These are phyloP conservation scores for Thamnidium elegans DNA, from an alignment of 192 early-diverging fungal genomes.

Conservation along the genomic window DNA sequence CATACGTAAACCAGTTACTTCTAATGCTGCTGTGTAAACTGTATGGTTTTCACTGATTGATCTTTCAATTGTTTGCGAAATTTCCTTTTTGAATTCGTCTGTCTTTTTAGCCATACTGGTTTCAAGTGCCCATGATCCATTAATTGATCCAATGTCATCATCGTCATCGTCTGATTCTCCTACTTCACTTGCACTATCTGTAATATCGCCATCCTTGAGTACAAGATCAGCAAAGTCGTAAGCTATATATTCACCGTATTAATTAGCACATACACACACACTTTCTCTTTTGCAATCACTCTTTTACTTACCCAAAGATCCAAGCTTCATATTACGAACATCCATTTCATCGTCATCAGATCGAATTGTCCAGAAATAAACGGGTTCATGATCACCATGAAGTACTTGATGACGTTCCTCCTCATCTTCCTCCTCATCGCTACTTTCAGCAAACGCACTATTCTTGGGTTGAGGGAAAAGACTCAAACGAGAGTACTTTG, in stretches of 20 bases:
- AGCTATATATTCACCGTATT: constrained; percentile 27
- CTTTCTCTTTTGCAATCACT: not conserved
- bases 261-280: no score
- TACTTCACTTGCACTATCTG: constrained; percentile 37
- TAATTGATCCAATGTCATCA: constrained; percentile 41
- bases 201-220: constrained; percentile 34
- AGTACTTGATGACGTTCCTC: constrained; percentile 9
- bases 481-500: constrained; percentile 64
- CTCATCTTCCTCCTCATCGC: constrained; percentile 39
- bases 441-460: constrained; percentile 42
- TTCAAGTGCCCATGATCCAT: constrained; percentile 49
- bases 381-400: constrained; percentile 47
- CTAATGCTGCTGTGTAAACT: constrained; percentile 72
- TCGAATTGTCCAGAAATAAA: constrained; percentile 54
- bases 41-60: constrained; percentile 76
- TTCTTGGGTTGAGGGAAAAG: constrained; percentile 37
- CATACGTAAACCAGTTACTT: constrained; percentile 87
- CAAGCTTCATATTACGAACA: constrained; percentile 49
- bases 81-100: constrained; percentile 74
- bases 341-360: constrained; percentile 58
- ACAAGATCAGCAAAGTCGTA: constrained; percentile 48
- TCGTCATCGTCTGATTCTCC: constrained; percentile 38
- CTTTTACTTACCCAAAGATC: constrained; percentile 40
- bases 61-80: constrained; percentile 71
- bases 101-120: constrained; percentile 46